Evolutionary conservation across 1,139 yeast species (phyloP), one percentile per base, ranked within the genome.

Genomic region (Scheffersomyces stambukii): DNA sequence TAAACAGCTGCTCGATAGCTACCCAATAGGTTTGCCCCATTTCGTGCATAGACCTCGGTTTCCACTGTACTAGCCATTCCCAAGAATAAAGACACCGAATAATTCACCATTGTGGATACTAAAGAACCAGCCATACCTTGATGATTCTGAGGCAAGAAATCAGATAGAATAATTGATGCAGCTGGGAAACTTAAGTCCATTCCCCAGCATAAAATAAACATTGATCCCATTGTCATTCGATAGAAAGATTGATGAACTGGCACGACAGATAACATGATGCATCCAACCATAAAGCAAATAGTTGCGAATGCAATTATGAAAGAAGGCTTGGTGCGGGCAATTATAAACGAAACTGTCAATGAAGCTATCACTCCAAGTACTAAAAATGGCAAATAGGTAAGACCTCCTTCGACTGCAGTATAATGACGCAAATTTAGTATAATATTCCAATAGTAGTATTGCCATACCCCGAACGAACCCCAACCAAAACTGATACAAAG

Each of bases 81-180:
- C 24, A 74, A 52, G 30, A 70, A 64, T 6, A 75, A 46, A 0
- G 78, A 69, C 40, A 70, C 75, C 2, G 77, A 69, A 38, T 74
- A 74, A 43, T 72, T 74, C 9, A 70, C 63, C 36, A 72, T 69
- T 0, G 81, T 75, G 15, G 74, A 57, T 2, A 74, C 75, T 30
- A 74, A 48, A 1, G 79, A 73, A 1, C 78, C 78, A 1, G 78
- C 79, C 74, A 75, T 71, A 17, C 80, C 80, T 47, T 75, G 81
- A 35, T 71, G 70, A 31, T 62, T 59, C 32, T 51, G 45, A 0
- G 80, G 79, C 23, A 75, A 48, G 24, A 50, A 58, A 37, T 75
- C 76, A 8, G 77, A 70, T 23, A 74, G 46, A 5, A 74, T 62
- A 19, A 75, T 59, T 1, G 79, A 63, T 0, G 78, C 70, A 2